A percentile compares a stretch with the other conserved stretches of the same genome.
phyloP scores from a whole-genome alignment of 192 early-diverging fungal species.

The Coemansia sp. region DNA sequence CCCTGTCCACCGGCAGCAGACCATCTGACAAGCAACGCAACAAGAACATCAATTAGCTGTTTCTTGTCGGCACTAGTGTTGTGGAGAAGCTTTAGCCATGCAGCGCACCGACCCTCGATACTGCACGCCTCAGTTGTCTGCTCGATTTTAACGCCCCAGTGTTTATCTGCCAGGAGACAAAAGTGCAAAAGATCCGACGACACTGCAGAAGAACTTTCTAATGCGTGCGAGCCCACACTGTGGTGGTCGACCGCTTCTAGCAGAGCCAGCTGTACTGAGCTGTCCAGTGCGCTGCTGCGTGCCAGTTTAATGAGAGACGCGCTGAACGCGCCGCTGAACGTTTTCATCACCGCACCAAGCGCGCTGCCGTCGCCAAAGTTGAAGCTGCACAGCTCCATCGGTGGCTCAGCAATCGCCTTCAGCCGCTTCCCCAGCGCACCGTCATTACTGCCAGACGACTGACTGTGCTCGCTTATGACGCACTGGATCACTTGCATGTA shows the following conservation, averaged over 20 bases:
- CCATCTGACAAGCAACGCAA: constrained; percentile 21
- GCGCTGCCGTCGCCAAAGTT: constrained; percentile 24
- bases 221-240: background rate
- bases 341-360: constrained; percentile 11
- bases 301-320: background rate
- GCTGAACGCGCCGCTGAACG: constrained; percentile 16
- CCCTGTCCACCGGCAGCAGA: background rate
- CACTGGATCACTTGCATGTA: constrained; percentile 5
- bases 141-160: constrained; percentile 16
- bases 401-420: constrained; percentile 15
- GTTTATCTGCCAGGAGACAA: constrained; percentile 23
- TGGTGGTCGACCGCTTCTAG: constrained; percentile 8
- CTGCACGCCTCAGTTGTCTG: background rate
- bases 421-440: background rate
- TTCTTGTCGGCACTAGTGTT: constrained; percentile 1
- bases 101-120: constrained; percentile 1
- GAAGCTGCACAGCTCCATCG: constrained; percentile 31
- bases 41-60: constrained; percentile 8
- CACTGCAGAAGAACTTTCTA: no score
- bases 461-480: background rate
- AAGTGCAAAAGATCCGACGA: constrained; percentile 21
- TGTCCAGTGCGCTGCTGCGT: background rate
- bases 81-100: constrained; percentile 8
- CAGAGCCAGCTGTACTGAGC: constrained; percentile 14
- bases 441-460: background rate